These are phyloP conservation scores for Polygonum maritimum DNA, from an alignment of 148 eudicot genomes.

Conservation along the genomic window DNA sequence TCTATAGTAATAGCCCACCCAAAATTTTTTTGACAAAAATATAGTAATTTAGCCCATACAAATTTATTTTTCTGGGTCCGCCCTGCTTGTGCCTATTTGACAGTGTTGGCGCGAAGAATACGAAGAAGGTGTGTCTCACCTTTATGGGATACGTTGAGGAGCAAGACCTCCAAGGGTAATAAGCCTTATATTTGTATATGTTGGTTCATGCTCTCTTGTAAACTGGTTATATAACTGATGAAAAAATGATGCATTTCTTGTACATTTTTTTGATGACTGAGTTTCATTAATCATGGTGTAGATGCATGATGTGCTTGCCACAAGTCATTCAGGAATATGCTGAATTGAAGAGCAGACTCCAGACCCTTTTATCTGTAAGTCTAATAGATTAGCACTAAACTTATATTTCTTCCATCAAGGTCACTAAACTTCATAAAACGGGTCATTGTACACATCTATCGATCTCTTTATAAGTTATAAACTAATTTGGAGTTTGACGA, in stretches of 20 bases:
- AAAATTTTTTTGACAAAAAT: too few species aligned
- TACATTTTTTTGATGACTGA: neutral
- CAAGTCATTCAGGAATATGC: neutral
- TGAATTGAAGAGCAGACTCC: neutral
- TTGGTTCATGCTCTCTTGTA: neutral
- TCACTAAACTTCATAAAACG: too few species aligned
- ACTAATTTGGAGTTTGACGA: neutral
- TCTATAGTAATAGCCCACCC: too few species aligned
- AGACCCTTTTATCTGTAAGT: slow-evolving; percentile 4
- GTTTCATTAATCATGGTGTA: neutral
- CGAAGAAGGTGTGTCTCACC: neutral
- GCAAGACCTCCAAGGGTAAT: neutral
- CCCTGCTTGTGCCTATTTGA: neutral
- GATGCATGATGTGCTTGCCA: neutral
- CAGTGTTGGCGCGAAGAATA: slow-evolving; percentile 4
- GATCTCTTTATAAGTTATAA: too few species aligned
- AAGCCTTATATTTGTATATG: too few species aligned
- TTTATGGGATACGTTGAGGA: neutral
- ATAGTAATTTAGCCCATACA: too few species aligned
- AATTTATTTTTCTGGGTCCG: too few species aligned
- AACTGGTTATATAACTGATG: neutral
- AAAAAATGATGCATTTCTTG: neutral
- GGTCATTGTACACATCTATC: too few species aligned
- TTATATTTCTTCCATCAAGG: too few species aligned
- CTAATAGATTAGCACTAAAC: too few species aligned